These are phyloP conservation scores for Aspergillus brasiliensis DNA, from an alignment of 2,329 filamentous ascomycete species.

Conservation along the genomic window DNA sequence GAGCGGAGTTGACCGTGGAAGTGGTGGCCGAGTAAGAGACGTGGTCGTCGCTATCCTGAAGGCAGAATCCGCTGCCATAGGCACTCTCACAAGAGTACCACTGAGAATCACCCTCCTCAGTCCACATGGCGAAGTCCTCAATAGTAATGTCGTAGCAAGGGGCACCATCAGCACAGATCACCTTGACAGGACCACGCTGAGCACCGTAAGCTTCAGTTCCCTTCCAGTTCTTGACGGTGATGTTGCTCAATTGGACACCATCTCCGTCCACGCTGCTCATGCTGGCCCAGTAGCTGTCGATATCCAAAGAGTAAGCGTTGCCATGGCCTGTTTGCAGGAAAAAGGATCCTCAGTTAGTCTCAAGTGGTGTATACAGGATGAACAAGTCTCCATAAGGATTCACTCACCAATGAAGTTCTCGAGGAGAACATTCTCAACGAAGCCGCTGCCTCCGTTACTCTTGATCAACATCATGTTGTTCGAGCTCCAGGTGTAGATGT, in stretches of 20 bases:
- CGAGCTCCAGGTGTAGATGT: constrained; percentile 59
- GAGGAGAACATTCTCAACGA: constrained; percentile 52
- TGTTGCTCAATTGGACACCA: constrained; percentile 56
- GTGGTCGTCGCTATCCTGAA: constrained; percentile 35
- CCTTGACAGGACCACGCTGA: constrained; percentile 56
- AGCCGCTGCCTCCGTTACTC: constrained; percentile 59
- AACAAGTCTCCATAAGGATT: neutral
- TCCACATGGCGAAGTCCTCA: constrained; percentile 54
- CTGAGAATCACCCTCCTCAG: constrained; percentile 30
- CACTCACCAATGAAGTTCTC: constrained; percentile 57
- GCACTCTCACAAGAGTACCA: constrained; percentile 53
- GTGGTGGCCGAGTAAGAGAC: constrained; percentile 22
- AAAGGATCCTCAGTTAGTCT: constrained; percentile 29
- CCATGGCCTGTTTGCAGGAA: constrained; percentile 46
- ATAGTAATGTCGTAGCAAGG: constrained; percentile 59
- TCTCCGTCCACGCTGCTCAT: constrained; percentile 47
- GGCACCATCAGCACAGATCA: constrained; percentile 53
- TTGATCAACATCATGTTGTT: constrained; percentile 69
- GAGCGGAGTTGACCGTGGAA: constrained; percentile 26
- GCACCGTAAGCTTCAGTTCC: constrained; percentile 54
- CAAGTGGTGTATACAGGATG: neutral
- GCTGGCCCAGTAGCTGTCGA: constrained; percentile 57
- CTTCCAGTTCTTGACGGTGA: constrained; percentile 60
- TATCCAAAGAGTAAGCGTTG: constrained; percentile 61
- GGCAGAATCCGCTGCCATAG: constrained; percentile 52